These are phyloP conservation scores for Colletotrichum tofieldiae DNA, from an alignment of 2,329 filamentous ascomycete species.

Conservation along the genomic window DNA sequence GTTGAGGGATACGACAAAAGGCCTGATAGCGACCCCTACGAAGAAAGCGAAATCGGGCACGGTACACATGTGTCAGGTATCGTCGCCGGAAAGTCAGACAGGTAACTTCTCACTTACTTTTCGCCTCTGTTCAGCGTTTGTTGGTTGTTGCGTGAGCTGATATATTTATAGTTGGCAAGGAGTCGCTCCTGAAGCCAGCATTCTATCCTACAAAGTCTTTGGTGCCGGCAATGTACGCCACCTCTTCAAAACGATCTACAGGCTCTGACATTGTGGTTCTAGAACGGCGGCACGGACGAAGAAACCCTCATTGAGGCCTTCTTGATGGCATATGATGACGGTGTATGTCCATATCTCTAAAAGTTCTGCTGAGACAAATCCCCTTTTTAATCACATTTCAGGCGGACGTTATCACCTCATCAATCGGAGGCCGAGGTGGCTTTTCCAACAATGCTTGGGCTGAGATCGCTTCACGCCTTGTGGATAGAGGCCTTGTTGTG, in stretches of 20 bases:
- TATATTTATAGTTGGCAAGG: conserved; percentile 31
- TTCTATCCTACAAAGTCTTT: conserved; percentile 52
- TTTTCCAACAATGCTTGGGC: conserved; percentile 50
- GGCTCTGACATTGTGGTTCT: background rate
- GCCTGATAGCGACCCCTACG: conserved; percentile 56
- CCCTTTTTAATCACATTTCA: background rate
- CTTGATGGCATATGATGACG: conserved; percentile 49
- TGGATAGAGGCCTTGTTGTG: conserved; percentile 57
- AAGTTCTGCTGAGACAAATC: fast-evolving
- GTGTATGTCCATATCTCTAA: conserved; percentile 33
- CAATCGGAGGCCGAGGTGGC: conserved; percentile 51
- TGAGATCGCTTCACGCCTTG: conserved; percentile 57
- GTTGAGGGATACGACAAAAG: conserved; percentile 41
- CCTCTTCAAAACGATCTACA: no score
- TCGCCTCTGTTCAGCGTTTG: no score
- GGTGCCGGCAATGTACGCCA: conserved; percentile 40
- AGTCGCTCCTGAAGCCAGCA: conserved; percentile 51
- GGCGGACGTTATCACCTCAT: conserved; percentile 54
- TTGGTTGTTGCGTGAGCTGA: background rate
- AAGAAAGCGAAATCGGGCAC: conserved; percentile 50
- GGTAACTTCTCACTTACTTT: background rate
- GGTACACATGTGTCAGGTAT: conserved; percentile 56
- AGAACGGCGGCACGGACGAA: conserved; percentile 45
- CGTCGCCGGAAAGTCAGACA: conserved; percentile 43
- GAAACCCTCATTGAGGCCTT: conserved; percentile 52